Evolutionary conservation across 257 asterid genomes (phyloP).

Genomic region (Penstemon barbatus): DNA sequence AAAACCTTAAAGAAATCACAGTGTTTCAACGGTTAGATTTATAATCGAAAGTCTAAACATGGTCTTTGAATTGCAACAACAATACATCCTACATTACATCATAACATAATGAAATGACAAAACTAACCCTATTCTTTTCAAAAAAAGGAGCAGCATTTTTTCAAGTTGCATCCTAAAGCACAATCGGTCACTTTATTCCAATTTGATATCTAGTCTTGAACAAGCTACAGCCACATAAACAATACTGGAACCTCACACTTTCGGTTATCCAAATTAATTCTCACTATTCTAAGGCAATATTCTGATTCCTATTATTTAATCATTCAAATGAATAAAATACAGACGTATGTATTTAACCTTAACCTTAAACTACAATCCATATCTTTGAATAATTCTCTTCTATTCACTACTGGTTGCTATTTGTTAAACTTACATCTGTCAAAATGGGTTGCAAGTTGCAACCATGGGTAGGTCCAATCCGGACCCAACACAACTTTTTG

Average conservation of each 20-base stretch:
- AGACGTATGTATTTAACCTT: no score
- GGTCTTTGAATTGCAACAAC: no score
- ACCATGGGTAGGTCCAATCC: no score
- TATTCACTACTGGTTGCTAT: no score
- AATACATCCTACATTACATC: no score
- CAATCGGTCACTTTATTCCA: constrained; percentile 29
- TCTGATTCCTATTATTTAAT: no score
- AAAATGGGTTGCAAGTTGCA: no score
- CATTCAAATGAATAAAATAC: no score
- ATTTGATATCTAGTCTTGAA: constrained; percentile 23
- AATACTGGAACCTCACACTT: constrained; percentile 26
- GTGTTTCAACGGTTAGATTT: not conserved
- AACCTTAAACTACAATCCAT: no score
- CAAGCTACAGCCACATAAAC: constrained; percentile 32
- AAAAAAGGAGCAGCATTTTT: constrained; percentile 19
- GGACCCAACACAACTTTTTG: no score
- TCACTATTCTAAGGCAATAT: constrained; percentile 10
- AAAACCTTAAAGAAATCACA: not conserved
- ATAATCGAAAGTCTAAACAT: not conserved
- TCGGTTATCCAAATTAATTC: constrained; percentile 31
- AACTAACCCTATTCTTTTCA: not conserved
- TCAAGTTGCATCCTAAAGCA: constrained; percentile 41
- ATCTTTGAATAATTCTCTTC: no score
- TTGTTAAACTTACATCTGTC: no score
- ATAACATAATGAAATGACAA: not conserved